Evolutionary conservation across 768 basidiomycete genomes (phyloP), one percentile per base, ranked within the genome.

Genomic region (Macrolepiota albuminosa): DNA sequence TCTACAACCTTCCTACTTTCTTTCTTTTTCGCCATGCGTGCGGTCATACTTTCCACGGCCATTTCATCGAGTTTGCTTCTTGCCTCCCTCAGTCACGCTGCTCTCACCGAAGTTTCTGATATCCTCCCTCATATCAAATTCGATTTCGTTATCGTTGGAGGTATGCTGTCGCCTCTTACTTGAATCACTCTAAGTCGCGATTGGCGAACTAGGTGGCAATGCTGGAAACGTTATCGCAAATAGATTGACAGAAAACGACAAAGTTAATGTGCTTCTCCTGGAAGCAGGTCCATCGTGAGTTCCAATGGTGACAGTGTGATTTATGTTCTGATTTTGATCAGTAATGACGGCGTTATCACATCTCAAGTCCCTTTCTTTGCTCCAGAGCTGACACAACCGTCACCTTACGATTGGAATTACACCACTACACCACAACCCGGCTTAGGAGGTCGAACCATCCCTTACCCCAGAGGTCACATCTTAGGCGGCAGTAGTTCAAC

Each of bases 371-470:
- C 59, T 18, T 61, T 66, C 52, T 59, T 61, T 36, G 57, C 42
- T 34, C 45, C 61, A 48, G 37, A 58, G 36, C 39, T 63, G 10
- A 31, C 58, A 29, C 42, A 49, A 13, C 52, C 53, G 10, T 43
- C 70, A 8, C 50, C 56, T 1, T 66, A 58, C 53, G 63, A 70
- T 33, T 70, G 70, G 70, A 70, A 71, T 53, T 71, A 61, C 54
- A 70, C 70, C 10, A 69, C 70, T 16, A 63, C 61, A 18, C 59
- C 65, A 3, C 69, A 70, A 58, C 10, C 58, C 5, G 65, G 56
- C 14, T 63, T 71, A 6, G 62, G 60, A 46, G 63, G 61, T 47
- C 59, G 67, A 4, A 5, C 60, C 11, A 63, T 70, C 13, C 48
- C 63, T 5, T 71, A 68, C 48, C 59, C 66, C 6, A 48, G 68